phyloP scores from a whole-genome alignment of 805 yeast species.

The Yarrowia yakushimensis region DNA sequence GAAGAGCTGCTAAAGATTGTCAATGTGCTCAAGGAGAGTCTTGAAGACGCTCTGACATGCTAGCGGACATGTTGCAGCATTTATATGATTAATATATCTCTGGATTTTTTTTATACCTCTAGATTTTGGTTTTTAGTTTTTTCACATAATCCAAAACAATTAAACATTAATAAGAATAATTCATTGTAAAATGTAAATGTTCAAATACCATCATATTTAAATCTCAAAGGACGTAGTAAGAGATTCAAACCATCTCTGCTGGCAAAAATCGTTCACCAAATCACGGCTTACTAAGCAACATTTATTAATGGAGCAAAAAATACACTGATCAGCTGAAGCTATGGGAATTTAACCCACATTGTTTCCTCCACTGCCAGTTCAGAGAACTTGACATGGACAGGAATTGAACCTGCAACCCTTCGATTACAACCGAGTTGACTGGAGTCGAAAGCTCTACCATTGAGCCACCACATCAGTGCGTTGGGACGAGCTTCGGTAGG shows the following conservation, averaged over 20 bases:
- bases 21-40: background rate
- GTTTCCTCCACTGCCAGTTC: background rate
- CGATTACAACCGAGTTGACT: conserved; percentile 43
- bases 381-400: conserved; percentile 59
- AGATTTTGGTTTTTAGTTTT: too few relatives aligned
- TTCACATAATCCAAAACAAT: too few relatives aligned
- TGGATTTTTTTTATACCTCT: too few relatives aligned
- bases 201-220: too few relatives aligned
- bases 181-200: too few relatives aligned
- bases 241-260: too few relatives aligned
- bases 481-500: background rate
- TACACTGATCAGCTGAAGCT: background rate
- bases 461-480: background rate
- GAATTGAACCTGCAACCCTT: conserved; percentile 81
- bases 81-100: too few relatives aligned
- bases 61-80: too few relatives aligned
- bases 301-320: background rate
- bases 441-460: background rate
- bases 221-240: too few relatives aligned
- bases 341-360: background rate
- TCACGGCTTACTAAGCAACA: background rate
- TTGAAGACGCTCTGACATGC: background rate
- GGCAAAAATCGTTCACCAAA: too few relatives aligned
- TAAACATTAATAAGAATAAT: too few relatives aligned
- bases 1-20: background rate